Evolutionary conservation across 2,329 filamentous ascomycete genomes (phyloP).

Genomic region (Westerdykella ornata): DNA sequence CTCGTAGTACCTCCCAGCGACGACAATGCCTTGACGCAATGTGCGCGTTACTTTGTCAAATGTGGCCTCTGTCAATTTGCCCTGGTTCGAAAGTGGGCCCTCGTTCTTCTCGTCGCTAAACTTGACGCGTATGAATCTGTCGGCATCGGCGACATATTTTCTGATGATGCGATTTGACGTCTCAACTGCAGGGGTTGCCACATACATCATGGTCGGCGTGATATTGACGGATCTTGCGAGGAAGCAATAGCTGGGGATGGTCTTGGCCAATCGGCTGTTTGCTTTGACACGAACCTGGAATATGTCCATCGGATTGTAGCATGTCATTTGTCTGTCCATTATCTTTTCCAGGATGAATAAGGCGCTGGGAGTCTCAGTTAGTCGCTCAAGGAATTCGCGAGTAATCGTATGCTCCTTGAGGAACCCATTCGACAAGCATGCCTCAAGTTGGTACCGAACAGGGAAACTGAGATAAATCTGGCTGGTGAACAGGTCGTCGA

Average conservation of each 20-base stretch:
- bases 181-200: conserved; percentile 71
- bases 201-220: conserved; percentile 77
- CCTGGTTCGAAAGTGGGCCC: conserved; percentile 32
- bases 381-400: conserved; percentile 57
- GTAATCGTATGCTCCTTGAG: conserved; percentile 71
- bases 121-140: conserved; percentile 81
- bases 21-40: conserved; percentile 68
- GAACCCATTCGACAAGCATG: conserved; percentile 74
- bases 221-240: conserved; percentile 69
- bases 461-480: conserved; percentile 47
- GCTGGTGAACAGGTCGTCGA: conserved; percentile 29
- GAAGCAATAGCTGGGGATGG: conserved; percentile 65
- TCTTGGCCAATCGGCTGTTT: conserved; percentile 22
- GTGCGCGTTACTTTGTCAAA: conserved; percentile 68
- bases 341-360: conserved; percentile 67
- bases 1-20: conserved; percentile 75
- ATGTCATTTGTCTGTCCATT: conserved; percentile 54
- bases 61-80: conserved; percentile 44
- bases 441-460: conserved; percentile 85
- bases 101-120: conserved; percentile 73
- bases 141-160: conserved; percentile 58
- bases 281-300: conserved; percentile 48
- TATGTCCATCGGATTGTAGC: conserved; percentile 66
- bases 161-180: conserved; percentile 82
- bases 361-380: conserved; percentile 54